These are phyloP conservation scores for Amaranthus cruentus DNA, from an alignment of 148 eudicot species.

Conservation along the genomic window DNA sequence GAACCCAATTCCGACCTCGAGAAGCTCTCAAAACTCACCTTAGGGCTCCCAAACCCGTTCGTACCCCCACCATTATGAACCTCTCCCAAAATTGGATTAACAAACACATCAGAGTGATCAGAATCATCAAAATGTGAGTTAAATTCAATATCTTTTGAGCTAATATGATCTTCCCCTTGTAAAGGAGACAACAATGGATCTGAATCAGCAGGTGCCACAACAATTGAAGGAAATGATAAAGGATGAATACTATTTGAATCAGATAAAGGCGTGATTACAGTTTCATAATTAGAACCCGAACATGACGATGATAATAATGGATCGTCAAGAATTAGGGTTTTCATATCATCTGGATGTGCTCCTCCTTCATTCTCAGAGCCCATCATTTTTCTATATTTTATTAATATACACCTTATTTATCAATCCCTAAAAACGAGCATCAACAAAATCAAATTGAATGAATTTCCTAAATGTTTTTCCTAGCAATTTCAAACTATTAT, in stretches of 20 bases:
- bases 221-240: slow-evolving; percentile 25
- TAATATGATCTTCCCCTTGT: slow-evolving; percentile 14
- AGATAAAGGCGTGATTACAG: slow-evolving; percentile 45
- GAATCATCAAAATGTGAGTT: slow-evolving; percentile 25
- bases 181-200: slow-evolving; percentile 57
- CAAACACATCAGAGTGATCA: slow-evolving; percentile 40
- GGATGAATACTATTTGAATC: slow-evolving; percentile 40
- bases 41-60: slow-evolving; percentile 31
- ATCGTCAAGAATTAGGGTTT: slow-evolving; percentile 42
- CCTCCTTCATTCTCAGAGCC: slow-evolving; percentile 38
- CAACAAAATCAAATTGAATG: slow-evolving; percentile 2
- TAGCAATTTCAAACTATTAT: background rate
- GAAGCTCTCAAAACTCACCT: background rate
- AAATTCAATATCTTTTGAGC: slow-evolving; percentile 15
- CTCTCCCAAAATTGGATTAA: slow-evolving; percentile 29
- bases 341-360: slow-evolving; percentile 29
- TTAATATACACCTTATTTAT: background rate
- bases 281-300: slow-evolving; percentile 49
- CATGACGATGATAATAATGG: slow-evolving; percentile 32
- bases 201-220: slow-evolving; percentile 36
- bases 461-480: background rate
- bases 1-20: slow-evolving; percentile 14
- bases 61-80: slow-evolving; percentile 20
- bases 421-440: background rate
- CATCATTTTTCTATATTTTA: slow-evolving; percentile 27